A percentile compares a stretch with the other conserved stretches of the same genome.
These are phyloP conservation scores for Penicillium nordicum DNA, from an alignment of 2,329 filamentous ascomycete species.

Conservation along the genomic window DNA sequence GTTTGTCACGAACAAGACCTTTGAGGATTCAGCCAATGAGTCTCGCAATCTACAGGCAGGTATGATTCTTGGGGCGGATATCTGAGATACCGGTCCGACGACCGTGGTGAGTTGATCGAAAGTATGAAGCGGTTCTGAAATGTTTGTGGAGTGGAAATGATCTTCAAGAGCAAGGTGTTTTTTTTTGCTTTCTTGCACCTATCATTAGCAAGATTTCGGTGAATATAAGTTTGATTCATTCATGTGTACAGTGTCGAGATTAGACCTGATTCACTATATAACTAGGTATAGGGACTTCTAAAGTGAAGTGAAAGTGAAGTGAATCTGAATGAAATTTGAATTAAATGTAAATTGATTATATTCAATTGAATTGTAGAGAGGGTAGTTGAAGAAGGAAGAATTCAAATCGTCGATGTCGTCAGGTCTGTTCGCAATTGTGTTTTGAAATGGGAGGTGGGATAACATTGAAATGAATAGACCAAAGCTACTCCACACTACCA, in stretches of 20 bases:
- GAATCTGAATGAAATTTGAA: too few relatives aligned
- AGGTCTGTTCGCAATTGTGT: too few relatives aligned
- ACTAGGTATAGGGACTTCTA: too few relatives aligned
- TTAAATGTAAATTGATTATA: too few relatives aligned
- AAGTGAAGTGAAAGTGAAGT: too few relatives aligned
- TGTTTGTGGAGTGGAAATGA: neutral
- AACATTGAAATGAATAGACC: too few relatives aligned
- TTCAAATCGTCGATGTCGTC: too few relatives aligned
- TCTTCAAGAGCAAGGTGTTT: neutral
- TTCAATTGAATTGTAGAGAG: too few relatives aligned
- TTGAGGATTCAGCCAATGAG: neutral
- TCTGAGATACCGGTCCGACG: neutral
- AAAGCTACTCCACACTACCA: too few relatives aligned
- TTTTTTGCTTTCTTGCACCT: neutral
- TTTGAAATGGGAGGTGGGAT: too few relatives aligned
- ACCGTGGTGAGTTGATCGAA: neutral
- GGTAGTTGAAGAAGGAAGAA: too few relatives aligned
- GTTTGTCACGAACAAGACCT: constrained; percentile 5
- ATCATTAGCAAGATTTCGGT: neutral
- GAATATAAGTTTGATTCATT: neutral
- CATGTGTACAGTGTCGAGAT: neutral
- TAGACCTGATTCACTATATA: too few relatives aligned
- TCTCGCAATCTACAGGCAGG: constrained; percentile 1
- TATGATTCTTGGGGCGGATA: constrained; percentile 3
- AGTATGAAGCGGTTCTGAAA: neutral